Evolutionary conservation across 2,329 filamentous ascomycete genomes (phyloP).

Genomic region (Claviceps lovelessii): DNA sequence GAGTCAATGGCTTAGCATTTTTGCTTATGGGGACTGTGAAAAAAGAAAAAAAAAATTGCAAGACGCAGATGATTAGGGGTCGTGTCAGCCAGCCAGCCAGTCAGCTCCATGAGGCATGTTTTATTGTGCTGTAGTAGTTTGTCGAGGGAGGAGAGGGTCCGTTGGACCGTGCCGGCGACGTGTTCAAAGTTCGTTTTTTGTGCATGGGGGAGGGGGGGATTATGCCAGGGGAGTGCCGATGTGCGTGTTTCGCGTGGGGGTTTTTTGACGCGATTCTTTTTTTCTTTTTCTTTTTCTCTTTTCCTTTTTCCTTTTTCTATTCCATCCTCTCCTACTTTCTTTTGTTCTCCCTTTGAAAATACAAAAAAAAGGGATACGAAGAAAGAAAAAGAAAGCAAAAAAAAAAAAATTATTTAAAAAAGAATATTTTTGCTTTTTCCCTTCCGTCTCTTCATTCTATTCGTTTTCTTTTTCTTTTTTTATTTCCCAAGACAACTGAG

Average conservation of each 20-base stretch:
- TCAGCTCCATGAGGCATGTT: too few species aligned
- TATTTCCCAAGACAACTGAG: background rate
- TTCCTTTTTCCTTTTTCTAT: background rate
- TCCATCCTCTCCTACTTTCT: background rate
- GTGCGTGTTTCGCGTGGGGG: background rate
- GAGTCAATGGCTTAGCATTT: slow-evolving; percentile 1
- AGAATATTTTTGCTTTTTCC: too few species aligned
- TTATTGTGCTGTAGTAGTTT: too few species aligned
- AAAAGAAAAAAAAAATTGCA: too few species aligned
- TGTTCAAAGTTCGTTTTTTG: background rate
- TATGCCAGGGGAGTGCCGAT: background rate
- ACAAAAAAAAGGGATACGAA: too few species aligned
- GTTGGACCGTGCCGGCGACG: background rate
- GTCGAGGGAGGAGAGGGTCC: too few species aligned
- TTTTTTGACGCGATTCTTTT: too few species aligned
- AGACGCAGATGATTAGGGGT: background rate
- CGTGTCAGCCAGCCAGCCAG: too few species aligned
- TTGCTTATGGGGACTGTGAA: background rate
- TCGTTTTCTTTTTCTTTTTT: too few species aligned
- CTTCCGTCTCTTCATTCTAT: too few species aligned
- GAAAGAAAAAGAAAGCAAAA: too few species aligned
- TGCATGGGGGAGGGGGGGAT: background rate
- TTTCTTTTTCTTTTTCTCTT: background rate
- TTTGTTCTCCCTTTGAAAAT: background rate
- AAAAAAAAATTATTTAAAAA: too few species aligned